Conservation (phyloP, 2,329 filamentous ascomycete genomes). For the Trichoderma sp. region DNA sequence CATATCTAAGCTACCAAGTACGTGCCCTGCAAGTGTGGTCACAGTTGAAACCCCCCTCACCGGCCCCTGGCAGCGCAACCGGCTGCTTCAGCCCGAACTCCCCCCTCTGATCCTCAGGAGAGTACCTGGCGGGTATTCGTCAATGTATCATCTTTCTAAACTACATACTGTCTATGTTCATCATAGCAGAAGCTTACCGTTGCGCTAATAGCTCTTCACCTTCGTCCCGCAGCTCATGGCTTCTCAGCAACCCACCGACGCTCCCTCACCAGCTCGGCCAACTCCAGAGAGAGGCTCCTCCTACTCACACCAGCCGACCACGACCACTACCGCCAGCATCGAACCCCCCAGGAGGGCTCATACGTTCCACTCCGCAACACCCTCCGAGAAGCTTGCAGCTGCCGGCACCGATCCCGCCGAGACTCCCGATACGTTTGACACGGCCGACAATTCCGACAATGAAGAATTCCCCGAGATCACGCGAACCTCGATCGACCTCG, state of each 20-base stretch:
- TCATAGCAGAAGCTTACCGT: slow-evolving; percentile 19
- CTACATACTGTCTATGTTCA: background rate
- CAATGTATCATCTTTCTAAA: background rate
- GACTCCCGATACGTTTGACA: slow-evolving; percentile 55
- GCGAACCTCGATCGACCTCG: slow-evolving; percentile 69
- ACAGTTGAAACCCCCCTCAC: background rate
- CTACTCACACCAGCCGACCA: slow-evolving; percentile 34
- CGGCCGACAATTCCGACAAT: slow-evolving; percentile 44
- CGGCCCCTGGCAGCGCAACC: slow-evolving; percentile 1
- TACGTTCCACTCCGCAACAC: slow-evolving; percentile 48
- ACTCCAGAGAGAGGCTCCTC: slow-evolving; percentile 39
- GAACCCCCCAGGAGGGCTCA: slow-evolving; percentile 49
- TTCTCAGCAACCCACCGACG: slow-evolving; percentile 37
- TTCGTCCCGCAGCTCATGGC: slow-evolving; percentile 39
- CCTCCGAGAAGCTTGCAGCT: slow-evolving; percentile 35
- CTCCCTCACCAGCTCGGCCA: slow-evolving; percentile 38
- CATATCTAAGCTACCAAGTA: background rate
- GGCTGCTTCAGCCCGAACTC: slow-evolving; percentile 6
- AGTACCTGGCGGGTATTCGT: background rate
- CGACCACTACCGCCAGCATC: slow-evolving; percentile 39
- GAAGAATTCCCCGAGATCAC: slow-evolving; percentile 53
- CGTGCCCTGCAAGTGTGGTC: background rate
- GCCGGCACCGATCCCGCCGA: slow-evolving; percentile 36
- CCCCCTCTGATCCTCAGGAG: background rate
- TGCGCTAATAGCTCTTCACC: background rate